These are phyloP conservation scores for Dimargaris verticillata DNA, from an alignment of 192 early-diverging fungal genomes.

Conservation along the genomic window DNA sequence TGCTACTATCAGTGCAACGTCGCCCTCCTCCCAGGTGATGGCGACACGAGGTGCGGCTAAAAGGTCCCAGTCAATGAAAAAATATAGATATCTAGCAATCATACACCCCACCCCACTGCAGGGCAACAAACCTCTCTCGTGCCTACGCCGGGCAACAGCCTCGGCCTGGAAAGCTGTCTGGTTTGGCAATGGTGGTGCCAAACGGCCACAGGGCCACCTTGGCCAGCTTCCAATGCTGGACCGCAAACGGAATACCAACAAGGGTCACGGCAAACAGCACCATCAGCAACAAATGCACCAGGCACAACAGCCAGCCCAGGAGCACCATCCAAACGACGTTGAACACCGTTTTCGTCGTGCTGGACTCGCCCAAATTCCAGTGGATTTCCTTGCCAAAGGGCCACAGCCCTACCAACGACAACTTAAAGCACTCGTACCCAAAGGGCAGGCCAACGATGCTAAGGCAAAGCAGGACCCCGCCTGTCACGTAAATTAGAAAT, in stretches of 20 bases:
- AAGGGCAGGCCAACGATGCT: constrained; percentile 11
- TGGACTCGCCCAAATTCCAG: constrained; percentile 1
- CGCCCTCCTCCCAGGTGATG: too few species aligned
- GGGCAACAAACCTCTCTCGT: too few species aligned
- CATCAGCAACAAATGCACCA: not conserved
- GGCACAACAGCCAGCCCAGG: not conserved
- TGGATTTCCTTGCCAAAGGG: constrained; percentile 6
- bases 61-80: too few species aligned
- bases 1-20: too few species aligned
- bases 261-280: not conserved
- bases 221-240: constrained; percentile 2
- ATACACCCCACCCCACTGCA: too few species aligned
- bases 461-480: constrained; percentile 4
- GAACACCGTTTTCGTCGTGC: not conserved
- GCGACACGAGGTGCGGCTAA: too few species aligned
- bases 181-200: not conserved
- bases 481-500: constrained; percentile 1
- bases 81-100: too few species aligned
- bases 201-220: constrained; percentile 10
- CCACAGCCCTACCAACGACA: constrained; percentile 11
- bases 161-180: too few species aligned
- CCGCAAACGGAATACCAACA: constrained; percentile 1
- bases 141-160: too few species aligned
- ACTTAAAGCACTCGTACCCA: constrained; percentile 6
- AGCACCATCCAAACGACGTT: constrained; percentile 6